Evolutionary conservation across 176 grass and related monocot species (phyloP).

Genomic region (Lolium multiflorum): DNA sequence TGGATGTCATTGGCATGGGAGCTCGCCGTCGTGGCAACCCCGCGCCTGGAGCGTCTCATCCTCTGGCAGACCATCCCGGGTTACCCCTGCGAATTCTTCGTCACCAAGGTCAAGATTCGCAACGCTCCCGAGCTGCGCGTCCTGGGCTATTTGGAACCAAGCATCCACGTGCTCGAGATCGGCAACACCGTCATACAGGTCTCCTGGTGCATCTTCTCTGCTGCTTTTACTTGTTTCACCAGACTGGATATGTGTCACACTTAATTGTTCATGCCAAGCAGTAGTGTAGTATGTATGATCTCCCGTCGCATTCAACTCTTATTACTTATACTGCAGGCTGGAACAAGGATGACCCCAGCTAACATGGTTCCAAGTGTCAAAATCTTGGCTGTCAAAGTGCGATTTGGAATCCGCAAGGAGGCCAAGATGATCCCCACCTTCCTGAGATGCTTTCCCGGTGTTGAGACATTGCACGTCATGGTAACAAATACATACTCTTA

Average conservation of each 20-base stretch:
- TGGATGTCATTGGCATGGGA: background rate
- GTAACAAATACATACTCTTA: slow-evolving; percentile 9
- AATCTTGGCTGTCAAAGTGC: slow-evolving; percentile 44
- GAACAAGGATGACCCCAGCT: slow-evolving; percentile 23
- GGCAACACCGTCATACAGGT: slow-evolving; percentile 42
- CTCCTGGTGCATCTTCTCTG: background rate
- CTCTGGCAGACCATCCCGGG: background rate
- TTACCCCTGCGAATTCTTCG: background rate
- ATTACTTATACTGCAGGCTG: slow-evolving; percentile 19
- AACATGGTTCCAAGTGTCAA: slow-evolving; percentile 46
- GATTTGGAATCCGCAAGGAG: slow-evolving; percentile 42
- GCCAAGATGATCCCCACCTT: slow-evolving; percentile 37
- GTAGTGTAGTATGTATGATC: background rate
- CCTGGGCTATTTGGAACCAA: slow-evolving; percentile 45
- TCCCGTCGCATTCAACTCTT: background rate
- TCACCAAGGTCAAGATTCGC: slow-evolving; percentile 33
- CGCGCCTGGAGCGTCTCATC: slow-evolving; percentile 44
- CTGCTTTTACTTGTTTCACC: background rate
- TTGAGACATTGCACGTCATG: slow-evolving; percentile 44
- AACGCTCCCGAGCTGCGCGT: slow-evolving; percentile 33
- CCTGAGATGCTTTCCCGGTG: slow-evolving; percentile 55
- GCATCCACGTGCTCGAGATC: slow-evolving; percentile 38
- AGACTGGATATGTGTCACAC: background rate
- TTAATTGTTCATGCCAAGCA: background rate
- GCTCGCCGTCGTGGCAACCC: slow-evolving; percentile 32